Base-by-base conservation (phyloP, 768 basidiomycete genomes). In the Epithele typhae region DNA sequence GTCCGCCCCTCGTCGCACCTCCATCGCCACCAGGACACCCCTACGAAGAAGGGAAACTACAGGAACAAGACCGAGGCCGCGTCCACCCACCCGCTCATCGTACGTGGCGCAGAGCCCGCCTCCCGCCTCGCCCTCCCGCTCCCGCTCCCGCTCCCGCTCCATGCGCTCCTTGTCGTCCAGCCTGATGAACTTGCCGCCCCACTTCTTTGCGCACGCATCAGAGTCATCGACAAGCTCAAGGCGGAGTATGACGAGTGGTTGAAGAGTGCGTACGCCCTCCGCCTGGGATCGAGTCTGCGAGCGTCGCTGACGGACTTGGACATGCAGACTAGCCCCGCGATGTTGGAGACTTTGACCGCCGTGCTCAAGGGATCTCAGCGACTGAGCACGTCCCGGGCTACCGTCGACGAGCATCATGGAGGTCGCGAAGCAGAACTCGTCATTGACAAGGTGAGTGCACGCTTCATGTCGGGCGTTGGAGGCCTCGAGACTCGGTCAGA, bases 321-420 rank as follows among this genome's bases (percentile, higher is more conserved):
- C 18, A 38, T 25, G 43, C 54, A 86, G 87, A 74, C 1, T 87
- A 95, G 72, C 84, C 90, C 6, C 80, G 91, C 32, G 80, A 87
- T n/a, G n/a, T n/a, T n/a, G 53, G 81, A 86, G 38, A 95, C 98
- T 57, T 73, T 70, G 2, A 71, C 98, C 60, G 92, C 89, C 3
- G 66, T 99, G 53, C 86, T 82, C 5, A 90, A 97, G 72, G 92
- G 94, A 14, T 82, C 86, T 5, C 77, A 84, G 57, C 79, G 89
- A 42, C 80, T 86, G 51, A 95, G 81, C 17, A 92, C 72, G 49
- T 86, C 89, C 64, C 98, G 92, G 92, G 90, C 96, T 72, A n/a
- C n/a, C n/a, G n/a, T n/a, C n/a, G n/a, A 97, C 95, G 17, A 87
- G 79, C 46, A 96, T 96, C 1, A 78, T 97, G 81, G 82, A 87